Base-by-base conservation (phyloP, 805 yeast species). In the Kuraishia capsulata region DNA sequence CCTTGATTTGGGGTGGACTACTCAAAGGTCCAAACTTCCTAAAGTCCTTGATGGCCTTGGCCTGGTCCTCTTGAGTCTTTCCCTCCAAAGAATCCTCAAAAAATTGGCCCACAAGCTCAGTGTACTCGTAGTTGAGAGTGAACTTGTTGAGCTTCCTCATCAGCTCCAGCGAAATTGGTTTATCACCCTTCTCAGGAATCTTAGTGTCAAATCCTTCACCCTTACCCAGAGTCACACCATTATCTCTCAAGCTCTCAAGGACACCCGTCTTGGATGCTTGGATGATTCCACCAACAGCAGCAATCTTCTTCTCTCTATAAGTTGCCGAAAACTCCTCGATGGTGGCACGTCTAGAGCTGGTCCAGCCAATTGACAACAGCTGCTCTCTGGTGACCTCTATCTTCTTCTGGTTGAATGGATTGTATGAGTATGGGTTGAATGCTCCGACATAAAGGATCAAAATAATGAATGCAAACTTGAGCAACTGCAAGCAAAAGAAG, bases 131-230 rank as follows among this genome's bases (percentile, higher is more conserved):
- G 47, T 68, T 71, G 44, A 81, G 57, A 29, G 64, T 61, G 50
- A 81, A 76, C 54, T 72, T 72, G 28, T 61, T 60, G 37, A 62
- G 61, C 36, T 59, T 50, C 30, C 38, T 36, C 37, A 52, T 41
- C 34, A 52, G 50, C 36, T 59, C 64, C 40, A 67, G 46, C 26
- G 65, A 62, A 35, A 43, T 30, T 1, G 43, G 17, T 40, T 67
- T 59, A 44, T 67, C 57, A 9, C 63, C 58, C 21, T 53, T 47
- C 34, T 54, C 64, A 32, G 74, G 82, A 39, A 54, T 33, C 4
- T 55, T 54, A 18, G 85, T 76, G 49, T 73, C 71, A 61, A 67
- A 90, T 21, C 97, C 97, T 65, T 90, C 97, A 39, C 90, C 95
- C 9, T 62, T 60, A n/a, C 71, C 72, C 44, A 90, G 72, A 11